phyloP scores from a whole-genome alignment of 2,329 filamentous ascomycete genomes.

The Fusarium buxicola region DNA sequence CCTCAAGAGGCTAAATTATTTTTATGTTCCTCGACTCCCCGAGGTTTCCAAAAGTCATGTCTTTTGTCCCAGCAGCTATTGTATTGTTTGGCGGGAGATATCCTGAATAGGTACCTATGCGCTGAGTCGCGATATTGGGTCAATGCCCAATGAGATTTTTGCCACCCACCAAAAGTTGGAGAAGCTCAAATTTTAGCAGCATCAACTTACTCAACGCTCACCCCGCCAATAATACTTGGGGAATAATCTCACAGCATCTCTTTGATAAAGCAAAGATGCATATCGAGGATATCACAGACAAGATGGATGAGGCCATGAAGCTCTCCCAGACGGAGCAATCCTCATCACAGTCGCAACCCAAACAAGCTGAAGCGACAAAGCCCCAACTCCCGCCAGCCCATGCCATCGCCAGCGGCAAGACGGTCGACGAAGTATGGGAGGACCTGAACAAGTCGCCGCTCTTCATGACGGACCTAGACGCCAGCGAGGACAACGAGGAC shows the following conservation, averaged over 20 bases:
- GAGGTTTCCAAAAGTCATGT: too few relatives aligned
- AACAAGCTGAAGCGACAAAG: slow-evolving; percentile 41
- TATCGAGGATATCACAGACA: slow-evolving; percentile 58
- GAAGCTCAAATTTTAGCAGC: slow-evolving; percentile 42
- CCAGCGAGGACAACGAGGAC: slow-evolving; percentile 85
- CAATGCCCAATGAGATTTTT: slow-evolving; percentile 44
- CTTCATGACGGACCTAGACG: slow-evolving; percentile 95
- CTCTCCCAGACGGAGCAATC: slow-evolving; percentile 28
- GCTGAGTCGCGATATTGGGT: slow-evolving; percentile 20
- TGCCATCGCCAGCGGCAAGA: slow-evolving; percentile 56
- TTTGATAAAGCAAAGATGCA: slow-evolving; percentile 46
- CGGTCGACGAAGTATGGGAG: slow-evolving; percentile 66
- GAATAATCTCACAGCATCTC: slow-evolving; percentile 4
- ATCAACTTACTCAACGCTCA: slow-evolving; percentile 16
- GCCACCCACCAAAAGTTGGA: slow-evolving; percentile 42
- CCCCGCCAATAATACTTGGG: slow-evolving; percentile 20
- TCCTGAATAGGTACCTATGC: background rate
- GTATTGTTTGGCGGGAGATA: background rate
- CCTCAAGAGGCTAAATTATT: too few relatives aligned
- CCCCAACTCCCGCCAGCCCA: slow-evolving; percentile 62
- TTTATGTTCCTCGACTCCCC: too few relatives aligned
- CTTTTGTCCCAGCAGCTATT: background rate
- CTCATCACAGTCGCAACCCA: background rate
- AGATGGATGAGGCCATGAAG: slow-evolving; percentile 53
- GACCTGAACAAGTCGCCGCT: slow-evolving; percentile 76